These are phyloP conservation scores for Pythium pyrilobum DNA, from an alignment of 352 stramenopile species.

Conservation along the genomic window DNA sequence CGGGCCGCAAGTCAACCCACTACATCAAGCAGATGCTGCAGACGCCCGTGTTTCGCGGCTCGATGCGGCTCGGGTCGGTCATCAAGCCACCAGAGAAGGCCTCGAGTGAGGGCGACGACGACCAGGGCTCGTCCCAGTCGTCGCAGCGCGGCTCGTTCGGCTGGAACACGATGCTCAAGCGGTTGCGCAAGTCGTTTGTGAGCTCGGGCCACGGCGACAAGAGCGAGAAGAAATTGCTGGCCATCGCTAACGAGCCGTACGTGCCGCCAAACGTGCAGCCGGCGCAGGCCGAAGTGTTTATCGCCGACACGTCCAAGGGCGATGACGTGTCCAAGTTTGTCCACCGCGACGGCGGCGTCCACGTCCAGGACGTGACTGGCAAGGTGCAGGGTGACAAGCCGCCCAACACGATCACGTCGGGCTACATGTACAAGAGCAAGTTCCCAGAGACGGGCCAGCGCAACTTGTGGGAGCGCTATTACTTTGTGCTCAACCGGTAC, in stretches of 20 bases:
- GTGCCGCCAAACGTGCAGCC: constrained; percentile 33
- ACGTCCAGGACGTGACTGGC: constrained; percentile 48
- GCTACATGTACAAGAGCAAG: constrained; percentile 89
- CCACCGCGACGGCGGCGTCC: constrained; percentile 64
- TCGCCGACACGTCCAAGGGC: constrained; percentile 74
- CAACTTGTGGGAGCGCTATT: constrained; percentile 82
- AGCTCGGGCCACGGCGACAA: constrained; percentile 49
- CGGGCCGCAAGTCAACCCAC: constrained; percentile 53
- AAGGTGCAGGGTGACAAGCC: constrained; percentile 17
- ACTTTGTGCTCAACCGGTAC: constrained; percentile 75
- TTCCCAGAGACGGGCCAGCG: constrained; percentile 75
- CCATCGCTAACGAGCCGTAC: constrained; percentile 70
- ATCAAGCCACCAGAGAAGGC: constrained; percentile 60
- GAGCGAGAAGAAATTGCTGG: constrained; percentile 63
- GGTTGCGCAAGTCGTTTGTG: constrained; percentile 72
- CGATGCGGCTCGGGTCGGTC: constrained; percentile 70
- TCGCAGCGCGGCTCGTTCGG: constrained; percentile 50
- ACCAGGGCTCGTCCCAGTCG: constrained; percentile 10
- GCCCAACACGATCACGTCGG: constrained; percentile 68
- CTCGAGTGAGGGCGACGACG: constrained; percentile 25
- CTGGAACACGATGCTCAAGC: constrained; percentile 81
- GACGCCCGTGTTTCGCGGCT: constrained; percentile 76
- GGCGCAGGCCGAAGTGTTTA: constrained; percentile 59
- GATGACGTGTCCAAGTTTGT: constrained; percentile 82
- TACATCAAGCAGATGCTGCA: constrained; percentile 87